Percentiles rank a stretch among this genome's conserved stretches.
These are phyloP conservation scores for Thalassia testudinum DNA, from an alignment of 116 monocot species.

Conservation along the genomic window DNA sequence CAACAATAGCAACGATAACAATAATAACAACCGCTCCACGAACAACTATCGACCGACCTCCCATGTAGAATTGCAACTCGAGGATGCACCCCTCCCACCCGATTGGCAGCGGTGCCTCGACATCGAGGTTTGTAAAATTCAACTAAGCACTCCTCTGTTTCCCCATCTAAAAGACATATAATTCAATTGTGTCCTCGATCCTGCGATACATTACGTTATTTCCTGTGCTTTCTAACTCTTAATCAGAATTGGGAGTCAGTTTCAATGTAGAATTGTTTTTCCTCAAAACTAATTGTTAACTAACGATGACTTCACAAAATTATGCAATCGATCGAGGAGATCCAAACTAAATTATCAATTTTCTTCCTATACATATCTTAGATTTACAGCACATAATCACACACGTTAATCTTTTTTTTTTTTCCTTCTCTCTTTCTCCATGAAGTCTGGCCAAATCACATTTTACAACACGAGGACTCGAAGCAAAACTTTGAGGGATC, in stretches of 20 bases:
- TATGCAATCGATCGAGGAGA: neutral
- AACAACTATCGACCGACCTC: neutral
- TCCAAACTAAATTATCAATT: too few relatives aligned
- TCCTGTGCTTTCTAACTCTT: too few relatives aligned
- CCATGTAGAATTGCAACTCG: conserved; percentile 38
- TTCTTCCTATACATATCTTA: too few relatives aligned
- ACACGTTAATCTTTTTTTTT: too few relatives aligned
- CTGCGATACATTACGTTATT: too few relatives aligned
- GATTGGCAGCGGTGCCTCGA: conserved; percentile 96
- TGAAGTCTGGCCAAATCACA: conserved; percentile 71
- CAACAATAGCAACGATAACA: conserved; percentile 1
- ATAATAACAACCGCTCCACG: neutral
- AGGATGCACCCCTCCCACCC: conserved; percentile 43
- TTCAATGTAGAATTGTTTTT: too few relatives aligned
- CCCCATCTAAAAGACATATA: too few relatives aligned
- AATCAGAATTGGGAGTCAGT: neutral
- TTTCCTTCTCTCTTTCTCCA: too few relatives aligned
- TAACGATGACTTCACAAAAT: too few relatives aligned
- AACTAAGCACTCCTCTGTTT: neutral
- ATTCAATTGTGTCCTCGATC: too few relatives aligned
- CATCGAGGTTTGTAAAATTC: conserved; percentile 39
- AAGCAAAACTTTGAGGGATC: conserved; percentile 34
- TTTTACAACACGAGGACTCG: conserved; percentile 90
- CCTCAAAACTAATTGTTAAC: too few relatives aligned
- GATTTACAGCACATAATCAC: too few relatives aligned